Evolutionary conservation across 2,329 filamentous ascomycete genomes (phyloP), one percentile per base, ranked within the genome.

Genomic region (Chrysosphaeria jannelii): DNA sequence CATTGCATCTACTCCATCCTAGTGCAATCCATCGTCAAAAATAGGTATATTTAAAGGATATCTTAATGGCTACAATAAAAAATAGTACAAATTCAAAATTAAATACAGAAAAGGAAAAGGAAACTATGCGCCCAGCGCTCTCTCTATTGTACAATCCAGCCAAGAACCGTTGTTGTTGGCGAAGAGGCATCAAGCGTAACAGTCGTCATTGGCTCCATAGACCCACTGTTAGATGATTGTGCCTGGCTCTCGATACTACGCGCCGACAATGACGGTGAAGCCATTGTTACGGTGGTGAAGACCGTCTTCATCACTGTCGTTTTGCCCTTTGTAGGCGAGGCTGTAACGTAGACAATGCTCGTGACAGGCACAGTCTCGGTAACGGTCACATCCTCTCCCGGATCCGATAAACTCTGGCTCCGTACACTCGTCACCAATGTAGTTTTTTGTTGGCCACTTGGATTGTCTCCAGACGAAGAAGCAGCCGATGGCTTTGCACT

Each of bases 11-110:
- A n/a, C n/a, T n/a, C n/a, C n/a, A n/a, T n/a, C n/a, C n/a, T n/a
- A n/a, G n/a, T n/a, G n/a, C n/a, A n/a, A n/a, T n/a, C n/a, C n/a
- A n/a, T n/a, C n/a, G n/a, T n/a, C n/a, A n/a, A n/a, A n/a, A n/a
- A n/a, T n/a, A n/a, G n/a, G n/a, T n/a, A n/a, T n/a, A n/a, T n/a
- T n/a, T n/a, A n/a, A n/a, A n/a, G n/a, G n/a, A n/a, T n/a, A n/a
- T n/a, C 23, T 16, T 13, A 13, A 14, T 25, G 20, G 22, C 22
- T 25, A 22, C 12, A 22, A 22, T n/a, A 17, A 13, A 20, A 14
- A 22, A 22, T 22, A 24, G 22, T 25, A 20, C 21, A 23, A 25
- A 15, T 14, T 19, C 24, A 25, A 25, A 29, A 24, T 24, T 22
- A 24, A 23, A 29, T 25, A 25, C 13, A 21, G 6, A 11, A 15